Conservation (phyloP, 345 rosid genomes). For the Alliaria petiolata region DNA sequence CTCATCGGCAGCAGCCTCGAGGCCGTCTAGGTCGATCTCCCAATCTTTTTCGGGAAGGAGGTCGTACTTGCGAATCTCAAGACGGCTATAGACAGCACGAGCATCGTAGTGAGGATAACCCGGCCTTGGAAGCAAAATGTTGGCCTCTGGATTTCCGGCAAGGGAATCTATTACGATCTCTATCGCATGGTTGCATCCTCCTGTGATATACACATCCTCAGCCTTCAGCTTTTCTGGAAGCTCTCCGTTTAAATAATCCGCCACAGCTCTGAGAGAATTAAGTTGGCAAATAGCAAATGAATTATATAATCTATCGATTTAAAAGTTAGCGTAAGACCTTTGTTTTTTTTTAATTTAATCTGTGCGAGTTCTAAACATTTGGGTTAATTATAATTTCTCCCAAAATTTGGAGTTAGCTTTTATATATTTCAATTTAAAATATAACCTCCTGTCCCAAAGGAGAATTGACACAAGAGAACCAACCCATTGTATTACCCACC, state of each 20-base stretch:
- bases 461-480: too few relatives aligned
- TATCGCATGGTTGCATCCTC: slow-evolving; percentile 48
- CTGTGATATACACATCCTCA: slow-evolving; percentile 44
- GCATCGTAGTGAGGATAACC: slow-evolving; percentile 39
- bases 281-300: too few relatives aligned
- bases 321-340: too few relatives aligned
- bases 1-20: slow-evolving; percentile 44
- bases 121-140: slow-evolving; percentile 33
- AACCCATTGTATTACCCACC: too few relatives aligned
- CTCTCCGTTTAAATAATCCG: slow-evolving; percentile 37
- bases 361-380: too few relatives aligned
- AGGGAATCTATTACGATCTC: slow-evolving; percentile 36
- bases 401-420: too few relatives aligned
- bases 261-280: slow-evolving; percentile 33
- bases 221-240: slow-evolving; percentile 37
- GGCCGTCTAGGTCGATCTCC: slow-evolving; percentile 46
- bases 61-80: slow-evolving; percentile 44
- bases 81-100: not conserved
- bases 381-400: too few relatives aligned
- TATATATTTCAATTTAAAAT: too few relatives aligned
- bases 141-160: slow-evolving; percentile 39
- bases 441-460: too few relatives aligned
- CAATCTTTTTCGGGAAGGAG: slow-evolving; percentile 44
- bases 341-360: too few relatives aligned
- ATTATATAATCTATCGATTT: too few relatives aligned